Evolutionary conservation across 768 basidiomycete species (phyloP), one percentile per base, ranked within the genome.

Genomic region (Phallus indusiatus): DNA sequence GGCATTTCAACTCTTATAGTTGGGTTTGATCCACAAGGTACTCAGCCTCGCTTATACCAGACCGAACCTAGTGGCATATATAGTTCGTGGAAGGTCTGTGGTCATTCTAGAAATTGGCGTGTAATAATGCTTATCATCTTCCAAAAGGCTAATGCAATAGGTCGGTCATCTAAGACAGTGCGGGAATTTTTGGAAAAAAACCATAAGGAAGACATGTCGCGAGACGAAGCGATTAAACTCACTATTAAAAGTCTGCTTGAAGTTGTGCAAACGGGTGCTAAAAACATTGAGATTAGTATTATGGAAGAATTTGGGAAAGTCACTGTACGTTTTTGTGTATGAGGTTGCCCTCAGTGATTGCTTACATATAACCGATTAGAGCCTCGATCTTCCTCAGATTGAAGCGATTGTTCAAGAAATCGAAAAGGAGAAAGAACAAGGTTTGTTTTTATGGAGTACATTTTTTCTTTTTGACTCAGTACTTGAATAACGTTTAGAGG

Each of bases 231-330:
- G 54, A 89, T 99, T 72, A 96, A 96, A 71, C 75, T 99, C 52
- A 93, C 96, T 0, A 83, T 99, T 62, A 98, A 97, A 77, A 89
- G 88, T 69, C 76, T 99, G 66, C 77, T 99, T 21, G 96, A 99
- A 71, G 94, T 99, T 37, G 96, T 99, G 8, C 96, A 98, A 74
- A 97, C 96, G 1, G 96, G 96, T n/a, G 96, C 96, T 5, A 98
- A 98, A 78, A 99, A 99, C 72, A 98, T 99, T 63, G 96, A 99
- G 71, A 92, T 99, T 66, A 94, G 89, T 62, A 90, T 97, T 49
- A 94, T 98, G 91, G 94, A 96, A 68, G 82, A 86, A 61, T 97
- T 92, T 70, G 90, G 91, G 61, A 89, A 94, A 74, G 83, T 95
- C 56, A 90, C 91, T 49, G 94, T 96, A 63, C 63, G 81, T 67